A percentile compares a stretch with the other conserved stretches of the same genome.
phyloP scores from a whole-genome alignment of 352 stramenopile genomes.

The Phytophthora sojae region DNA sequence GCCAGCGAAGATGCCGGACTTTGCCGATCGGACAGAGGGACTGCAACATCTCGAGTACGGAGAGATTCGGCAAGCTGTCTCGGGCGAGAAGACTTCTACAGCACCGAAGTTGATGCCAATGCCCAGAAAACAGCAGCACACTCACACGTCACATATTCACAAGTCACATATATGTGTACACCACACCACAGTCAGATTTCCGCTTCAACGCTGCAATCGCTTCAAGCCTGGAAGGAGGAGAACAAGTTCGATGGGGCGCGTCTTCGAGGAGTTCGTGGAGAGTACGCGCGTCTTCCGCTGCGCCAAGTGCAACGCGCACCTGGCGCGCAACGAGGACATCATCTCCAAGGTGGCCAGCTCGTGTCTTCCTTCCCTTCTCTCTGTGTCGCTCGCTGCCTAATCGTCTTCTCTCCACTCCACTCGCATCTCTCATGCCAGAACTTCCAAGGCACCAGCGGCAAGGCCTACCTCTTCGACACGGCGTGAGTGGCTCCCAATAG shows the following conservation, averaged over 20 bases:
- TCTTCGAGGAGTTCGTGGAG: conserved; percentile 93
- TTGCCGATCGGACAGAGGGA: not conserved
- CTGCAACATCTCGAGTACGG: not conserved
- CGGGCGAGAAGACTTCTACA: not conserved
- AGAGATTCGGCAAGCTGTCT: not conserved
- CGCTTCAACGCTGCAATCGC: conserved; percentile 2
- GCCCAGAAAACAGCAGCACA: too few relatives aligned
- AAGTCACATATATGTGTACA: conserved; percentile 9
- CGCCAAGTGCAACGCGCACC: conserved; percentile 91
- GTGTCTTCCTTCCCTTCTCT: not conserved
- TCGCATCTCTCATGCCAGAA: conserved; percentile 45
- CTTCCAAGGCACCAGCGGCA: conserved; percentile 84
- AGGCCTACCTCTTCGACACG: conserved; percentile 94
- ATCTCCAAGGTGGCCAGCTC: conserved; percentile 89
- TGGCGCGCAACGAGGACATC: conserved; percentile 93
- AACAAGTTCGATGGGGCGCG: conserved; percentile 62
- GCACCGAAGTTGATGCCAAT: not conserved
- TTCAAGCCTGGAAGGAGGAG: conserved; percentile 9
- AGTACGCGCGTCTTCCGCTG: conserved; percentile 92
- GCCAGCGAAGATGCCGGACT: not conserved
- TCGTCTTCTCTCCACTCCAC: not conserved
- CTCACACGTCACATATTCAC: not conserved
- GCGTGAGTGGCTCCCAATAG: conserved; percentile 45
- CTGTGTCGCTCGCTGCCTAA: not conserved
- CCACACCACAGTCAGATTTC: not conserved